phyloP scores from a whole-genome alignment of 805 yeast genomes.

The Kuraishia borneana region DNA sequence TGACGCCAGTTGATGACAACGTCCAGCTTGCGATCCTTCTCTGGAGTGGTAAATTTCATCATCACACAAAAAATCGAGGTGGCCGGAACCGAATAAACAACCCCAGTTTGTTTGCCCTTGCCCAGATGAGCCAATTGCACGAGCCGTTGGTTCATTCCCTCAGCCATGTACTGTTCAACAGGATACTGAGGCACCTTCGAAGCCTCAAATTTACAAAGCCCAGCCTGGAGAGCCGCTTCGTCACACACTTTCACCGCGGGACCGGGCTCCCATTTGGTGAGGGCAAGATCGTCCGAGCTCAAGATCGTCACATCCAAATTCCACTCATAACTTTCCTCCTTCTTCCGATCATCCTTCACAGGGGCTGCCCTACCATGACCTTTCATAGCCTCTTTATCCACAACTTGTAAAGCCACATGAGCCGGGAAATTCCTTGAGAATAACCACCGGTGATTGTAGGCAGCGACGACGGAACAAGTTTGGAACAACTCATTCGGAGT shows the following conservation, averaged over 20 bases:
- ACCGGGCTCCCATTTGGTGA: slow-evolving; percentile 9
- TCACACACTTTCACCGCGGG: slow-evolving; percentile 19
- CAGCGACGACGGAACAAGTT: slow-evolving; percentile 19
- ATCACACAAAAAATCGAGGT: slow-evolving; percentile 17
- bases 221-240: slow-evolving; percentile 12
- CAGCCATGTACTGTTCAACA: slow-evolving; percentile 10
- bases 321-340: slow-evolving; percentile 2
- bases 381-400: background rate
- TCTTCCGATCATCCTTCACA: background rate
- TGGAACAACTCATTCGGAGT: slow-evolving; percentile 12
- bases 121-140: slow-evolving; percentile 5
- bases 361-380: background rate
- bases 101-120: slow-evolving; percentile 4
- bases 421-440: slow-evolving; percentile 10
- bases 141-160: slow-evolving; percentile 6
- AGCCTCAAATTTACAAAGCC: slow-evolving; percentile 13
- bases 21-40: slow-evolving; percentile 4
- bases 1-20: slow-evolving; percentile 20
- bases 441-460: slow-evolving; percentile 10
- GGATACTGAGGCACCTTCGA: slow-evolving; percentile 4
- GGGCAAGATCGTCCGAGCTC: slow-evolving; percentile 10
- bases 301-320: slow-evolving; percentile 12
- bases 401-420: slow-evolving; percentile 10
- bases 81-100: slow-evolving; percentile 8
- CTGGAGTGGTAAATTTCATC: slow-evolving; percentile 9